Conservation (phyloP, 768 basidiomycete species). For the Coprinellus micaceus region DNA sequence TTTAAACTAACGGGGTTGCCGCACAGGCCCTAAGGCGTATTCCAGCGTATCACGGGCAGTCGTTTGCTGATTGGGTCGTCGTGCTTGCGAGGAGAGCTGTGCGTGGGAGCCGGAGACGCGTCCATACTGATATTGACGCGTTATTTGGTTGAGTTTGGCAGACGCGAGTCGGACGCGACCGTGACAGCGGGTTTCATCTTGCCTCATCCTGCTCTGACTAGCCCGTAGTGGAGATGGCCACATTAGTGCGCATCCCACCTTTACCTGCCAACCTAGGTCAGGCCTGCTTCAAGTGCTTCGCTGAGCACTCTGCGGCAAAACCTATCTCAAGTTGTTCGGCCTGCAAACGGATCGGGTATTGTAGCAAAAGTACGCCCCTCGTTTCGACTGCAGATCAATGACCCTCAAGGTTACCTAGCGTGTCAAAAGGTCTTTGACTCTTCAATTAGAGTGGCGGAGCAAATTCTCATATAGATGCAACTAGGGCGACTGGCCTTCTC, state of each 20-base stretch:
- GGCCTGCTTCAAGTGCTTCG: conserved; percentile 31
- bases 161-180: not conserved
- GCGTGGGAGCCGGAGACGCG: no score
- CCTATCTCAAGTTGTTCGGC: conserved; percentile 27
- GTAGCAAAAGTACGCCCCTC: conserved; percentile 24
- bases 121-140: no score
- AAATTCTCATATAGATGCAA: not conserved
- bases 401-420: conserved; percentile 12
- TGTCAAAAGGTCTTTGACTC: conserved; percentile 27
- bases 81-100: no score
- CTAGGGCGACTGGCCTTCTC: conserved; percentile 28
- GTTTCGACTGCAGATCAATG: not conserved
- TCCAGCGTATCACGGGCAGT: no score
- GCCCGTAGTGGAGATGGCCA: not conserved
- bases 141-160: no score
- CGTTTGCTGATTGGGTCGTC: no score
- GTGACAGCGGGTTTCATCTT: not conserved
- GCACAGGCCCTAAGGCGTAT: no score
- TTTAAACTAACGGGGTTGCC: no score
- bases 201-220: not conserved
- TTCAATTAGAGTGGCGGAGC: no score
- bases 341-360: conserved; percentile 31
- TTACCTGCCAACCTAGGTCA: conserved; percentile 23
- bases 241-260: conserved; percentile 18
- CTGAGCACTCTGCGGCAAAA: conserved; percentile 13